A percentile compares a stretch with the other conserved stretches of the same genome.
Conservation (phyloP, 2,329 filamentous ascomycete genomes). For the Aspergillus luchuensis region DNA sequence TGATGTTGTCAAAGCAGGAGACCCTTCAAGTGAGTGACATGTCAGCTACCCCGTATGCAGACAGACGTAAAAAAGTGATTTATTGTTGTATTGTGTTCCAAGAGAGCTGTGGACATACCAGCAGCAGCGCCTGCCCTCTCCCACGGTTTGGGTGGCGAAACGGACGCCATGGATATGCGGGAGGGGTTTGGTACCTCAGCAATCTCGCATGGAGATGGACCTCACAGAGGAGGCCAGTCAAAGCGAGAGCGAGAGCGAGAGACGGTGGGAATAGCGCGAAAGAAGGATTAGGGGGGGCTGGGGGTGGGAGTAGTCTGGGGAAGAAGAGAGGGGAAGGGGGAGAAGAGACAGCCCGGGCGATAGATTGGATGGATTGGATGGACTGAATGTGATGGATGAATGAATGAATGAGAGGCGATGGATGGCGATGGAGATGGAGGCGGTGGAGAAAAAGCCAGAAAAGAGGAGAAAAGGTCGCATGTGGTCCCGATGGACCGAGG, state of each 20-base stretch:
- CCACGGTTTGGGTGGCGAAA: constrained; percentile 96
- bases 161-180: constrained; percentile 54
- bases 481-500: constrained; percentile 15
- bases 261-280: neutral
- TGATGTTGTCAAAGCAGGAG: constrained; percentile 29
- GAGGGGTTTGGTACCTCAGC: constrained; percentile 24
- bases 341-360: constrained; percentile 12
- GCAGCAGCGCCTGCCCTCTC: constrained; percentile 70
- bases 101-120: constrained; percentile 48
- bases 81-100: too few relatives aligned
- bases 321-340: constrained; percentile 11
- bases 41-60: constrained; percentile 4
- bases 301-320: neutral
- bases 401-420: neutral
- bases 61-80: too few relatives aligned
- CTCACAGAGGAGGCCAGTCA: constrained; percentile 10
- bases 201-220: constrained; percentile 32
- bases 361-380: constrained; percentile 10
- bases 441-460: constrained; percentile 20
- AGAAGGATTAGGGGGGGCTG: constrained; percentile 9
- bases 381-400: constrained; percentile 15
- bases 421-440: constrained; percentile 13
- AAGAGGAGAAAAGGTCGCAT: constrained; percentile 20
- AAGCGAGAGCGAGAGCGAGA: neutral
- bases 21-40: constrained; percentile 18